Evolutionary conservation across 2,329 filamentous ascomycete species (phyloP).

Genomic region (Eurotiales sp.): DNA sequence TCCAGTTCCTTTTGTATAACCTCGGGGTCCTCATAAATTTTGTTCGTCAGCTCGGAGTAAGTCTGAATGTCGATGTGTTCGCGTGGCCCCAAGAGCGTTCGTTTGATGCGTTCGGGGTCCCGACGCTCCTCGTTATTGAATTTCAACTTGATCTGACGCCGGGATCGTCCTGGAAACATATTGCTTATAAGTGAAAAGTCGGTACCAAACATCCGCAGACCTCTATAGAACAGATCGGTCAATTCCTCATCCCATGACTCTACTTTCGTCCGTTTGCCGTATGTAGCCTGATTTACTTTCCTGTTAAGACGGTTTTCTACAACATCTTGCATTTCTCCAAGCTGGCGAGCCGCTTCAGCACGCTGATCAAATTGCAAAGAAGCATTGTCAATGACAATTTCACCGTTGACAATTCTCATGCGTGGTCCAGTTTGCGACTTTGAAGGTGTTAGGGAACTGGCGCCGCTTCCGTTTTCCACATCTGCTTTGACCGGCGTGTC

Average conservation of each 20-base stretch:
- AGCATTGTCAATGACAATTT: constrained; percentile 52
- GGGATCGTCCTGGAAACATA: constrained; percentile 56
- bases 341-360: constrained; percentile 48
- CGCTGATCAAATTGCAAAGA: constrained; percentile 55
- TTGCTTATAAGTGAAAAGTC: constrained; percentile 63
- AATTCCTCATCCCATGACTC: constrained; percentile 56
- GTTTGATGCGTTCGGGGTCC: constrained; percentile 51
- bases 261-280: constrained; percentile 49
- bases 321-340: constrained; percentile 44
- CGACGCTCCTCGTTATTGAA: constrained; percentile 59
- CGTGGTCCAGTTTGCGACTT: constrained; percentile 40
- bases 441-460: constrained; percentile 20
- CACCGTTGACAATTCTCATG: constrained; percentile 55
- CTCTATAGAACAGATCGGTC: constrained; percentile 61
- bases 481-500: constrained; percentile 25
- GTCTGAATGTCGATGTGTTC: constrained; percentile 42
- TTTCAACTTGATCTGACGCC: constrained; percentile 62
- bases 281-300: constrained; percentile 45
- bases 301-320: constrained; percentile 45
- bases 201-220: constrained; percentile 60
- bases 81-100: constrained; percentile 46
- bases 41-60: constrained; percentile 46
- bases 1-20: constrained; percentile 40
- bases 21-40: constrained; percentile 39
- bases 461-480: constrained; percentile 20